phyloP scores from a whole-genome alignment of 768 basidiomycete species.

The Mycena alexandri region DNA sequence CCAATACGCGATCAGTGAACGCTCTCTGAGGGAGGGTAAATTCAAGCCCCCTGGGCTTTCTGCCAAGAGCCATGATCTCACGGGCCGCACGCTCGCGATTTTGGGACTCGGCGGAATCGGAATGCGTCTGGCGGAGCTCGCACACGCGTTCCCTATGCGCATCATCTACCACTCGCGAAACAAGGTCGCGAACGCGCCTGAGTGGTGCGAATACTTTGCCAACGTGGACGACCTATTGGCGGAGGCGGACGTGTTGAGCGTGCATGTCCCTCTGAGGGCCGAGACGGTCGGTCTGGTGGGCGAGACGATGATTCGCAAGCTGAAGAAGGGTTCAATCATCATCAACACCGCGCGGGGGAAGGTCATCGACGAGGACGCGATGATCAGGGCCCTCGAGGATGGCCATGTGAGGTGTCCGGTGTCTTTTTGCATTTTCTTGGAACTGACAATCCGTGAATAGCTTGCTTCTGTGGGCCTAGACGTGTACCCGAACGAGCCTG shows the following conservation, averaged over 20 bases:
- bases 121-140: conserved; percentile 75
- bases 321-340: conserved; percentile 84
- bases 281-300: conserved; percentile 83
- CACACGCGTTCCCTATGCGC: conserved; percentile 89
- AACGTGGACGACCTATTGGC: conserved; percentile 73
- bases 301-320: conserved; percentile 78
- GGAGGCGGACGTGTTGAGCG: conserved; percentile 84
- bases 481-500: conserved; percentile 88
- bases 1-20: conserved; percentile 77
- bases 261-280: conserved; percentile 84
- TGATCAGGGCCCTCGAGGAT: conserved; percentile 87
- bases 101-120: conserved; percentile 87
- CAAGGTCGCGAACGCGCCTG: conserved; percentile 68
- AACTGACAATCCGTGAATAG: conserved; percentile 52
- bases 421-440: conserved; percentile 5
- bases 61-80: conserved; percentile 69
- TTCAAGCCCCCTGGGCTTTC: conserved; percentile 72
- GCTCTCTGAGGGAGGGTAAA: conserved; percentile 63
- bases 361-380: conserved; percentile 87
- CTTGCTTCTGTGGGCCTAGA: conserved; percentile 86
- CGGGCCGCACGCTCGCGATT: conserved; percentile 77
- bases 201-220: conserved; percentile 82
- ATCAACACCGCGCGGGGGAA: conserved; percentile 94
- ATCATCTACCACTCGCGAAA: conserved; percentile 84
- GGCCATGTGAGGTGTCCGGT: conserved; percentile 75